Base-by-base conservation (phyloP, 1,284 basidiomycete genomes). In the Trichosporon sp. region DNA sequence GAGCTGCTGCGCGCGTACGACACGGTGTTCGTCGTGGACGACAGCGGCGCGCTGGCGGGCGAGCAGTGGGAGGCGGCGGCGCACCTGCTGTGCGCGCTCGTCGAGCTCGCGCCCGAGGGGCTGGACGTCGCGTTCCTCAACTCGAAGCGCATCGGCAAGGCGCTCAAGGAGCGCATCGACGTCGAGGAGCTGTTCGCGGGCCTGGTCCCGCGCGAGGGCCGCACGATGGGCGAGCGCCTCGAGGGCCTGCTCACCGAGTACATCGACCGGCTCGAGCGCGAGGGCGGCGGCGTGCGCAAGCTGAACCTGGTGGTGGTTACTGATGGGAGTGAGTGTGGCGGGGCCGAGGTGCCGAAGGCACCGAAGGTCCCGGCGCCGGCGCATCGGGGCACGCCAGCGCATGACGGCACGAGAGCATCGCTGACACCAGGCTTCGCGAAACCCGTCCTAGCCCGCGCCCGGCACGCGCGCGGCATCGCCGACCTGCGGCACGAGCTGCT, bases 71-170 rank as follows among this genome's bases (percentile, higher is more conserved):
- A 75, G 18, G 73, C 80, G 60, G 78, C 80, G 0, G 56, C 75
- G 23, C 64, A 68, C 31, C 80, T 80, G 1, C 67, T 84, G 42
- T 77, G 75, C 71, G 77, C 75, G 9, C 77, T 83, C 13, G 80
- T 80, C 3, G 74, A 75, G 38, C 74, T 75, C 29, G 81, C 80
- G 5, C 75, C 78, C 38, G 75, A 81, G 65, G 80, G 81, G 2
- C 69, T 84, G 15, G 82, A 83, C 66, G 71, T 83, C 18, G 78
- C 81, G 68, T 83, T 84, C 64, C 66, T 83, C 47, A 84, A 84
- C 72, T 77, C 74, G 35, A 78, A 78, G 66, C 72, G 77, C 1
- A 76, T 79, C n/a, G 83, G 82, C 15, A 76, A 77, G 62, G 60
- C 51, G 12, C 53, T 74, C 2, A 62, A 79, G 75, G 73, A 71